Base-by-base conservation (phyloP, 352 stramenopile genomes). In the Phytophthora pisi region DNA sequence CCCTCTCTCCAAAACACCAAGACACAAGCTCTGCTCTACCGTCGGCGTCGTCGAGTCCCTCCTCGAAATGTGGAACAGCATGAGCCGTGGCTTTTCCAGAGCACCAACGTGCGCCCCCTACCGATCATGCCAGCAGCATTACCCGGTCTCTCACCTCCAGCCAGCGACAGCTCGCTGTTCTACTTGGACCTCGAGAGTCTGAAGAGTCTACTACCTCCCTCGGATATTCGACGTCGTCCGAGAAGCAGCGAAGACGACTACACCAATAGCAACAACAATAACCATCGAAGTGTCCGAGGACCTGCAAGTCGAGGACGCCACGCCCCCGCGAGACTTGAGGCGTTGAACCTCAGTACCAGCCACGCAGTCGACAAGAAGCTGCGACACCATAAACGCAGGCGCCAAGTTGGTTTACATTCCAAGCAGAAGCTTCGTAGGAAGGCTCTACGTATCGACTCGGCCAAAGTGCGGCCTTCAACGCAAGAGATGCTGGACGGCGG, bases 71-170 rank as follows among this genome's bases (percentile, higher is more conserved):
- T 70, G 23, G 42, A 50, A 11, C 66, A 79, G 10, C 70, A 84
- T 43, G 75, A 92, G 57, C 82, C 82, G 11, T 92, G 84, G 84
- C 69, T 92, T 20, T 92, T 91, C 73, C 84, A 91, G 56, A 92
- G 82, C 53, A 54, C 82, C 9, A 81, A 75, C 30, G 65, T 86
- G 26, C 53, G 67, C 9, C 69, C 56, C 1, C 69, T 78, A n/a
- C 58, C 70, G 26, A 31, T 66, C 1, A 59, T 71, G 46, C 30
- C 53, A 6, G 13, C 40, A 28, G 36, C 69, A 2, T 24, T 64
- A 40, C 60, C 64, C 15, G 65, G 55, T 56, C 59, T 77, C n/a
- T 65, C 64, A 9, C 8, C 63, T 15, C 71, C 65, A 50, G 16
- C 51, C 3, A 70, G 60, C 24, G 60, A 77, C 5, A 80, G 50